These are phyloP conservation scores for Hura crepitans DNA, from an alignment of 441 rosid species.

Conservation along the genomic window DNA sequence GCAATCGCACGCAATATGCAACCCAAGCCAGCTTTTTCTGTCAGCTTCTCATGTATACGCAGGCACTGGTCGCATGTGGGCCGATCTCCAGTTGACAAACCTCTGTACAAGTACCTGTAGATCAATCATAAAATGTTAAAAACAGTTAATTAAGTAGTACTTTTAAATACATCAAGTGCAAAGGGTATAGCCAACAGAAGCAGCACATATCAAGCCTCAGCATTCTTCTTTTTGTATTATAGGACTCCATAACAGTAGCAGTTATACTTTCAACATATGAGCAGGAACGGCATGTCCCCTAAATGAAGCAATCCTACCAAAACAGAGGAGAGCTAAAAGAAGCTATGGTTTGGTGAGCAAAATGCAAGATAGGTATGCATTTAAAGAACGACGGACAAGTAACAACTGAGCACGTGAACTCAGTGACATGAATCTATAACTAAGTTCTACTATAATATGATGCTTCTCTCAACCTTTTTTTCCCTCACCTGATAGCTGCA, in stretches of 20 bases:
- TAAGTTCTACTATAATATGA: not conserved
- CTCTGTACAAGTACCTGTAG: constrained; percentile 75
- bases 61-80: constrained; percentile 92
- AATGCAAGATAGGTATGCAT: not conserved
- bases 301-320: not conserved
- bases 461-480: not conserved
- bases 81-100: constrained; percentile 87
- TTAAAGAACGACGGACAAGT: not conserved
- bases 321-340: not conserved
- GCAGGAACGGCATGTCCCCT: not conserved
- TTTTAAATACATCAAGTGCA: not conserved
- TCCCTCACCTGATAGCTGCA: not conserved
- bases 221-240: not conserved
- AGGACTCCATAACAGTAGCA: not conserved
- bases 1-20: constrained; percentile 76
- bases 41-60: constrained; percentile 75
- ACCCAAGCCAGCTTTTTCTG: constrained; percentile 84
- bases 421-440: not conserved
- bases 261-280: not conserved
- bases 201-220: not conserved
- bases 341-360: not conserved
- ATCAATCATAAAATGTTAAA: too few species aligned
- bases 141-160: not conserved
- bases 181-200: not conserved
- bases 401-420: not conserved